Evolutionary conservation across 345 rosid genomes (phyloP), one percentile per base, ranked within the genome.

Genomic region (Ceriops zippeliana): DNA sequence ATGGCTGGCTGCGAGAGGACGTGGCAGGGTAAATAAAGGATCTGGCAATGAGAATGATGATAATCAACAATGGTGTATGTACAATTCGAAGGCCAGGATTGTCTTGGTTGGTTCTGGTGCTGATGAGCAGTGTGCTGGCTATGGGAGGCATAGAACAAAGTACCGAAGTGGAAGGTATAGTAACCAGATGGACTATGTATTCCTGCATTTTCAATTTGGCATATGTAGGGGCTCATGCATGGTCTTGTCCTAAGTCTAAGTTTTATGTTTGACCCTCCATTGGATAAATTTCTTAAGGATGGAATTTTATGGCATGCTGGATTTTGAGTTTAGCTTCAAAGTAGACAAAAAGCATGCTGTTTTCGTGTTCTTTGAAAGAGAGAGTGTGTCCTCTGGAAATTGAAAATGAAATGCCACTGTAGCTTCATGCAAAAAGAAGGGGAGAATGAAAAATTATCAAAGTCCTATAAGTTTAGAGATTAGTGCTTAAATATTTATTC

Each of bases 71-170:
- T 65, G 74, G 32, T 28, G 78, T 5, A 85, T 75, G 46, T 91
- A 89, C 77, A 83, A 81, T 42, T 91, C 96, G 51, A 53, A 70
- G 38, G 90, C 97, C 58, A 91, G 86, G 73, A 83, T 91, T 34
- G 79, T 93, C 62, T 86, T 93, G 49, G 91, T 91, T 59, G 99
- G 99, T 52, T 85, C 96, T 57, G 99, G 99, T 58, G 99, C 99
- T 31, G 99, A 93, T 79, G 96, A 93, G 77, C 97, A 91, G 72
- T 93, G 99, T 83, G 99, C 99, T 70, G 99, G 99, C 75, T 93
- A 93, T 72, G 96, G 97, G 69, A 82, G 97, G 68, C 97, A 93
- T 72, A 89, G 73, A 82, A 93, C 98, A 37, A 91, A 89, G 67
- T 93, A 84, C 68, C 78, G 85, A 83, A 66, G 85, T 66, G 91